Evolutionary conservation across 352 stramenopile genomes (phyloP).

Genomic region (Globisporangium parvum): DNA sequence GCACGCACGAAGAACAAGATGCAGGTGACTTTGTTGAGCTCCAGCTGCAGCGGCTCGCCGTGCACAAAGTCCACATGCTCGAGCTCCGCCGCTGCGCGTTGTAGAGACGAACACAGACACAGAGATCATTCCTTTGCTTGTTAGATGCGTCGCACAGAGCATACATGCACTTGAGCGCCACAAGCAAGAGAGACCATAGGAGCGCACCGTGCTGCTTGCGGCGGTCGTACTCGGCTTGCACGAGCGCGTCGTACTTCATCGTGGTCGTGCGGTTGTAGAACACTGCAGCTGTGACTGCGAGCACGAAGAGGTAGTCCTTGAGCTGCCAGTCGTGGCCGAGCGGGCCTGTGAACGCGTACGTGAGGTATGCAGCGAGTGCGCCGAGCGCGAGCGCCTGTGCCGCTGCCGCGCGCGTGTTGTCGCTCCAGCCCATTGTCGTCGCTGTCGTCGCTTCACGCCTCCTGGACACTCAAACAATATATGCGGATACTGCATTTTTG

Average conservation of each 20-base stretch:
- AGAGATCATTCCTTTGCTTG: background rate
- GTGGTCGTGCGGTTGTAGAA: slow-evolving; percentile 48
- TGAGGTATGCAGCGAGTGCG: slow-evolving; percentile 45
- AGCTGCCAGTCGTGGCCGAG: slow-evolving; percentile 32
- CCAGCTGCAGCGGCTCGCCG: slow-evolving; percentile 36
- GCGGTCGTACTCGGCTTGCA: slow-evolving; percentile 16
- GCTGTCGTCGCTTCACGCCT: too few relatives aligned
- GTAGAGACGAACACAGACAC: background rate
- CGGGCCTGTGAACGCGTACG: slow-evolving; percentile 29
- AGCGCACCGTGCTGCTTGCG: slow-evolving; percentile 10
- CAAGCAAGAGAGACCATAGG: too few relatives aligned
- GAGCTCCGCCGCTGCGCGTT: slow-evolving; percentile 24
- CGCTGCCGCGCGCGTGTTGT: slow-evolving; percentile 14
- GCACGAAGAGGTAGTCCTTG: slow-evolving; percentile 63
- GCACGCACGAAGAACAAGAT: slow-evolving; percentile 69
- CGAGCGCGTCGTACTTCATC: slow-evolving; percentile 45
- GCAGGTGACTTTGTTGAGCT: slow-evolving; percentile 56
- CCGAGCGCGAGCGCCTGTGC: slow-evolving; percentile 34
- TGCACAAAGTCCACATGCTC: slow-evolving; percentile 54
- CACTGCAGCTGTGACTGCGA: slow-evolving; percentile 41
- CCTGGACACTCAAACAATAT: too few relatives aligned
- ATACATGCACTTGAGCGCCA: too few relatives aligned
- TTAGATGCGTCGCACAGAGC: too few relatives aligned
- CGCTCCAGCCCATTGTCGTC: slow-evolving; percentile 11
- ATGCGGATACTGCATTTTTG: too few relatives aligned